phyloP scores from a whole-genome alignment of 2,329 filamentous ascomycete species.

The Coniochaeta sp. region DNA sequence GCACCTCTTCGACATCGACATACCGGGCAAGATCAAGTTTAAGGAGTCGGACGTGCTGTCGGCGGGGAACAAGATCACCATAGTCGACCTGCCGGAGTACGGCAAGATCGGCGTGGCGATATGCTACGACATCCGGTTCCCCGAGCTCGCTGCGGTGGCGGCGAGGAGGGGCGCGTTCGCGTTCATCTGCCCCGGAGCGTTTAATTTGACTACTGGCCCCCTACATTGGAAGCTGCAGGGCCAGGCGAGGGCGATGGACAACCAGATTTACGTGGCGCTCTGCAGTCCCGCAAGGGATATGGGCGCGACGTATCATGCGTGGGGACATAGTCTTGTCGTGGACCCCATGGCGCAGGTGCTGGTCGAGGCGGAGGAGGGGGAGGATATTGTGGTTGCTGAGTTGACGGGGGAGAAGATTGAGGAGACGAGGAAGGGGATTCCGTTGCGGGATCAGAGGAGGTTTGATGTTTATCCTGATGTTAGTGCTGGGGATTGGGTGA shows the following conservation, averaged over 20 bases:
- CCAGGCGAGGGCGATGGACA: slow-evolving; percentile 80
- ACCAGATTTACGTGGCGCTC: slow-evolving; percentile 87
- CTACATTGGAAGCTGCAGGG: slow-evolving; percentile 86
- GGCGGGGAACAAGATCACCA: slow-evolving; percentile 76
- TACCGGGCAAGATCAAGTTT: slow-evolving; percentile 90
- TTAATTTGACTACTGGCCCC: slow-evolving; percentile 88
- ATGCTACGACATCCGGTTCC: slow-evolving; percentile 97
- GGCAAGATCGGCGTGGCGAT: slow-evolving; percentile 84
- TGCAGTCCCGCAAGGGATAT: slow-evolving; percentile 85
- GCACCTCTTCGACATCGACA: slow-evolving; percentile 96
- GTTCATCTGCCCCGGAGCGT: slow-evolving; percentile 90
- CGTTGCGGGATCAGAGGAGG: slow-evolving; percentile 73
- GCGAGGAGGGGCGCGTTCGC: slow-evolving; percentile 81
- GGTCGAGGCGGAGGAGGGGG: slow-evolving; percentile 68
- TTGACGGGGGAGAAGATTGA: slow-evolving; percentile 62
- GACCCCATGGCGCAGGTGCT: slow-evolving; percentile 85
- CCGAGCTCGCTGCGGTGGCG: slow-evolving; percentile 84
- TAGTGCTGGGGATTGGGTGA: slow-evolving; percentile 47
- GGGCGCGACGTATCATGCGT: slow-evolving; percentile 75
- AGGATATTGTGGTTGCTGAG: slow-evolving; percentile 69
- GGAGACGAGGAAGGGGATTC: slow-evolving; percentile 74
- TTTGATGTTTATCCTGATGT: slow-evolving; percentile 97
- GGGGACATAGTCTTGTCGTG: slow-evolving; percentile 82
- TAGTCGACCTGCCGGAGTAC: slow-evolving; percentile 82
- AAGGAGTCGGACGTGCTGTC: slow-evolving; percentile 83